phyloP scores from a whole-genome alignment of 805 yeast species.

The Torulaspora indica region DNA sequence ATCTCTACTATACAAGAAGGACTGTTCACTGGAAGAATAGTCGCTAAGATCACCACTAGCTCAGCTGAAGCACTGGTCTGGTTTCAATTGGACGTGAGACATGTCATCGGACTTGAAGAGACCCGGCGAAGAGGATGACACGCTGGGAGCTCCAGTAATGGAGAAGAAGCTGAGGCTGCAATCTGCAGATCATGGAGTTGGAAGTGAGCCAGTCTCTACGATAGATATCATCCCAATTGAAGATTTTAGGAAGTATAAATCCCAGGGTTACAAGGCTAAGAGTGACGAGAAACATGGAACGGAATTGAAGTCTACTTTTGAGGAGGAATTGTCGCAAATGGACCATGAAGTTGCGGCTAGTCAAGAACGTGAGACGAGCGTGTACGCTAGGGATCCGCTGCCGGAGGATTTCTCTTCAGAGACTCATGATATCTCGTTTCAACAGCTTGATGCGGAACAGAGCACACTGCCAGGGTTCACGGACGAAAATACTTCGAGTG shows the following conservation, averaged over 20 bases:
- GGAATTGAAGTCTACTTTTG: conserved; percentile 27
- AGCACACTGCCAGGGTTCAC: conserved; percentile 41
- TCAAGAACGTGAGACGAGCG: conserved; percentile 26
- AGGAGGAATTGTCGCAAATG: conserved; percentile 31
- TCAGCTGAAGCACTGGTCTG: neutral
- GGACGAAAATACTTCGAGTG: conserved; percentile 41
- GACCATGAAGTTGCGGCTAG: conserved; percentile 30
- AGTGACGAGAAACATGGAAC: conserved; percentile 24
- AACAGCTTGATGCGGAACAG: conserved; percentile 95
- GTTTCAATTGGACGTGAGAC: neutral
- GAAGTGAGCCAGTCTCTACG: conserved; percentile 35
- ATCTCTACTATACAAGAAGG: neutral
- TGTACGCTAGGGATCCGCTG: conserved; percentile 56
- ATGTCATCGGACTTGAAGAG: conserved; percentile 17
- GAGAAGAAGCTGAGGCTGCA: conserved; percentile 29
- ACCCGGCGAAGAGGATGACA: conserved; percentile 20
- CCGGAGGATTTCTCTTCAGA: conserved; percentile 47
- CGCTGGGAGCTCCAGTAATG: conserved; percentile 7
- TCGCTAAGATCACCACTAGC: neutral
- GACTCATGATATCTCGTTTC: conserved; percentile 60
- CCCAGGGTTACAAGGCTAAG: conserved; percentile 32
- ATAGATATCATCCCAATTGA: conserved; percentile 35
- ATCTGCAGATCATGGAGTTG: conserved; percentile 32
- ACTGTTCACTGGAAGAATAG: neutral
- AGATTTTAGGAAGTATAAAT: conserved; percentile 28